Conservation (phyloP, 2,329 filamentous ascomycete species). For the Gyromitra esculenta region DNA sequence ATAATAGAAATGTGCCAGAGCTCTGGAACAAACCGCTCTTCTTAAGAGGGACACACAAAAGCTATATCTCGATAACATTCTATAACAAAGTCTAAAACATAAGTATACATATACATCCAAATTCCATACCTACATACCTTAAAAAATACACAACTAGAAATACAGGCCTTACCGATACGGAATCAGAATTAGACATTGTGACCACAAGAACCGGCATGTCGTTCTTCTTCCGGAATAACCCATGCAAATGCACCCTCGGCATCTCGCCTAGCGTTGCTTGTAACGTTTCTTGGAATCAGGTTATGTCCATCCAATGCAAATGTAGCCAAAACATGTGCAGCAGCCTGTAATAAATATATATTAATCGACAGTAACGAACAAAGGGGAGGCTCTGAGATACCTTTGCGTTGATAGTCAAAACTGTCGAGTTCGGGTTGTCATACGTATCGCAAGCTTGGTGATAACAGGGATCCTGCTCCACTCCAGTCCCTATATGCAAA, state of each 20-base stretch:
- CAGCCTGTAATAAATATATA: slow-evolving; percentile 53
- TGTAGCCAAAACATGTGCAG: slow-evolving; percentile 59
- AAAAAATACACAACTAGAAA: no score
- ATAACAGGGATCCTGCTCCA: slow-evolving; percentile 60
- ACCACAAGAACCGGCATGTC: slow-evolving; percentile 48
- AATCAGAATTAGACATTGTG: slow-evolving; percentile 41
- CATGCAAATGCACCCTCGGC: slow-evolving; percentile 18
- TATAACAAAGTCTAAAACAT: no score
- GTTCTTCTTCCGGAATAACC: slow-evolving; percentile 44
- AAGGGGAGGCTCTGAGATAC: slow-evolving; percentile 20
- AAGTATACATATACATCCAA: background rate
- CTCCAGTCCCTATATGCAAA: slow-evolving; percentile 52
- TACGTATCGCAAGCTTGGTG: slow-evolving; percentile 60
- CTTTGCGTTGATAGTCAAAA: slow-evolving; percentile 59
- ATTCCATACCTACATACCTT: background rate
- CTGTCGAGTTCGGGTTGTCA: slow-evolving; percentile 59
- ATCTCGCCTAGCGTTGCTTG: background rate
- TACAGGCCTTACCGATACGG: no score
- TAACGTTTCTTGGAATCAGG: slow-evolving; percentile 59
- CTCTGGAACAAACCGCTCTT: no score
- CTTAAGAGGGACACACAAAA: no score
- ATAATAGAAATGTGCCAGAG: background rate
- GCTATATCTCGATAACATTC: no score
- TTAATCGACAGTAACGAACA: background rate
- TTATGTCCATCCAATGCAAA: slow-evolving; percentile 59